Percentiles rank a stretch among this genome's conserved stretches.
These are phyloP conservation scores for Mycogone perniciosa DNA, from an alignment of 2,329 filamentous ascomycete species.

Conservation along the genomic window DNA sequence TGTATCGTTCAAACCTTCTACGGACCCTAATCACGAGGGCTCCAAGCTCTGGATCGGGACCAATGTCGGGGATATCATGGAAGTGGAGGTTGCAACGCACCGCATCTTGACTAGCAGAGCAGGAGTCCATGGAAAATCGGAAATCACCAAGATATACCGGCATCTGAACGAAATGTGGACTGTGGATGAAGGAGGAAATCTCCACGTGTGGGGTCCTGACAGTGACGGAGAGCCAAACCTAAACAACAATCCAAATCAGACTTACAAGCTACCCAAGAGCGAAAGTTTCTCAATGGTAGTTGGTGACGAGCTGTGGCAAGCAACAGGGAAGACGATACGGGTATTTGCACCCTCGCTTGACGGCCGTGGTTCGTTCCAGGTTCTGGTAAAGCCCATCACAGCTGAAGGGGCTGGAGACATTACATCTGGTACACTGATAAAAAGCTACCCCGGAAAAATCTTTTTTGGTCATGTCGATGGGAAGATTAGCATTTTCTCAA, in stretches of 20 bases:
- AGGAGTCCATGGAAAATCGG: slow-evolving; percentile 68
- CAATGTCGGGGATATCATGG: slow-evolving; percentile 79
- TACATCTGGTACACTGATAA: slow-evolving; percentile 72
- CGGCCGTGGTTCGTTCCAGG: slow-evolving; percentile 65
- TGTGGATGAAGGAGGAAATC: slow-evolving; percentile 77
- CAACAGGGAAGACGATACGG: slow-evolving; percentile 77
- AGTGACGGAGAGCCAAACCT: slow-evolving; percentile 65
- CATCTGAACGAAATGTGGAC: slow-evolving; percentile 91
- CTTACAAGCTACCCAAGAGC: slow-evolving; percentile 70
- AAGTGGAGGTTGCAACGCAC: slow-evolving; percentile 74
- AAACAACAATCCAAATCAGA: slow-evolving; percentile 61
- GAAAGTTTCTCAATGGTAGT: slow-evolving; percentile 86
- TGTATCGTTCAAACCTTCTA: slow-evolving; percentile 77
- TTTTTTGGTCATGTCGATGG: slow-evolving; percentile 92
- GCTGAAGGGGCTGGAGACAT: slow-evolving; percentile 77
- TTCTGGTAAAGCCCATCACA: slow-evolving; percentile 63
- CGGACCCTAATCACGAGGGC: slow-evolving; percentile 73
- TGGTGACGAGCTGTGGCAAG: slow-evolving; percentile 82
- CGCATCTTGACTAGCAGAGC: slow-evolving; percentile 61
- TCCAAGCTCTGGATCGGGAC: slow-evolving; percentile 83
- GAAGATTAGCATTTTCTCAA: slow-evolving; percentile 89
- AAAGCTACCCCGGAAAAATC: slow-evolving; percentile 67
- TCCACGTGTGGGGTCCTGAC: slow-evolving; percentile 83
- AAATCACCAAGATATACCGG: slow-evolving; percentile 79
- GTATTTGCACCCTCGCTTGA: slow-evolving; percentile 70